These are phyloP conservation scores for Diaporthe citri DNA, from an alignment of 2,329 filamentous ascomycete species.

Conservation along the genomic window DNA sequence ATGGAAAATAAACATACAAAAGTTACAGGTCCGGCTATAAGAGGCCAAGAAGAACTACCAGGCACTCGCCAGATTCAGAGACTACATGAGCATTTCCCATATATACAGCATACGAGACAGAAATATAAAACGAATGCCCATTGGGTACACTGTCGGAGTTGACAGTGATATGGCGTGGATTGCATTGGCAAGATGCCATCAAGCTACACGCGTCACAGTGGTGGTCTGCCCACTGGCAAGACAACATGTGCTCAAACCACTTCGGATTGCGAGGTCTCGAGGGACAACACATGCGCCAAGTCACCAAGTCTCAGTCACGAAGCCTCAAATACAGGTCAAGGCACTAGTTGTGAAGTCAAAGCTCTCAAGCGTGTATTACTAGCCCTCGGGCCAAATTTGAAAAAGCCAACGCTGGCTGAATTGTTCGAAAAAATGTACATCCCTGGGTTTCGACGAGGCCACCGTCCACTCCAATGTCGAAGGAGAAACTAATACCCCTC, in stretches of 20 bases:
- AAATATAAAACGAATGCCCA: not conserved
- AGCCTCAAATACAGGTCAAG: too few relatives aligned
- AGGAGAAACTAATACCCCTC: accelerated
- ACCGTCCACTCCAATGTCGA: not conserved
- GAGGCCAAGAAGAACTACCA: not conserved
- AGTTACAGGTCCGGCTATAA: not conserved
- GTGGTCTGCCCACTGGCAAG: too few relatives aligned
- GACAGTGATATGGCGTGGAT: accelerated
- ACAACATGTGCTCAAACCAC: not conserved
- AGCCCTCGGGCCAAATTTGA: not conserved
- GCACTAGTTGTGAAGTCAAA: not conserved
- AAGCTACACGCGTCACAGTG: too few relatives aligned
- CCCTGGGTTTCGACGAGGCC: not conserved
- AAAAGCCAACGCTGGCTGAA: not conserved
- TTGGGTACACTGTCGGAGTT: not conserved
- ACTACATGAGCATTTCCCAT: not conserved
- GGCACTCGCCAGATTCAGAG: not conserved
- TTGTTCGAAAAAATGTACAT: not conserved
- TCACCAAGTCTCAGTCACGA: not conserved
- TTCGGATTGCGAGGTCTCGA: not conserved
- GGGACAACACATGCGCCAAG: not conserved
- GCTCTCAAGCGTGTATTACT: not conserved
- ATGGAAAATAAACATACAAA: not conserved
- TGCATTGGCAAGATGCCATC: not conserved
- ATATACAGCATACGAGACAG: not conserved